Base-by-base conservation (phyloP, 371 early-diverging fungal species). In the Circinella umbellata region DNA sequence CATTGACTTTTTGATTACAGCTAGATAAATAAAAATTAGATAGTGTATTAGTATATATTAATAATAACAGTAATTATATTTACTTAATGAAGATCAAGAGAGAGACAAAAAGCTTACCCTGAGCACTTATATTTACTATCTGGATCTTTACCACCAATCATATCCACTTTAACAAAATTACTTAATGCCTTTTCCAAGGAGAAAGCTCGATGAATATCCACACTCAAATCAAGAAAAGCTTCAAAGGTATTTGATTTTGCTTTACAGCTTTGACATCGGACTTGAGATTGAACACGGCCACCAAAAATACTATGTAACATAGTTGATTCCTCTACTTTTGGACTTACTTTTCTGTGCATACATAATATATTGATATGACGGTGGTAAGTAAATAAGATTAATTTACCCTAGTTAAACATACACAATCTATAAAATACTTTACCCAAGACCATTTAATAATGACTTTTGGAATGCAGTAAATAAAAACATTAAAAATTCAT, bases 401-500 rank as follows among this genome's bases (percentile, higher is more conserved):
- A 51, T 51, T n/a, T 14, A 17, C 15, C 8, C 59, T 55, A 57
- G 64, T 14, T 37, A n/a, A 65, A 34, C 53, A 37, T 68, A 48
- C 7, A 49, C 62, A 17, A n/a, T 42, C 63, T 61, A 65, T 47
- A 63, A 64, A 34, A 27, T 18, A n/a, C 59, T 17, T 9, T 79
- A 76, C 80, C 71, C 71, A 20, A 70, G 61, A 49, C 71, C 71
- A 36, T 70, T 61, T 15, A 76, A 55, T 20, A 70, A 55, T 4
- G 72, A 61, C 35, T 79, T 80, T 61, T 81, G 78, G 3, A 79
- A 71, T 3, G 80, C 73, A 48, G 92, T 93, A 6, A 97, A 72
- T n/a, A 96, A 73, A 66, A 88, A 87, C 57, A 94, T 82, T 36
- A 93, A 77, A 68, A 96, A 94, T 80, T 97, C 97, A 76, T 97